A percentile compares a stretch with the other conserved stretches of the same genome.
Evolutionary conservation across 2,329 filamentous ascomycete species (phyloP).

Genomic region (Fusarium sp.): DNA sequence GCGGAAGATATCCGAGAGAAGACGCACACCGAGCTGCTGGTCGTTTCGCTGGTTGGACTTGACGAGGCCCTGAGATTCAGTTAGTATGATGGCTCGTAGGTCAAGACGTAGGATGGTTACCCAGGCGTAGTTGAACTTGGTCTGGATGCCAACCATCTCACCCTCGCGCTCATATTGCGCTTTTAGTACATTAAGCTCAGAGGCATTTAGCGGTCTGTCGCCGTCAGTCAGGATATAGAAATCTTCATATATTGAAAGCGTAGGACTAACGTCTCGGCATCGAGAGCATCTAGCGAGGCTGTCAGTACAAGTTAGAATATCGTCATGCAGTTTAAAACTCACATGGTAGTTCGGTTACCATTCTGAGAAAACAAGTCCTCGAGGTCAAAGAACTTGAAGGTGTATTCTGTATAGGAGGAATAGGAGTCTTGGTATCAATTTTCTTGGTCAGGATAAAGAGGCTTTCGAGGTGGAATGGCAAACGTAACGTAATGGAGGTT

Average conservation of each 20-base stretch:
- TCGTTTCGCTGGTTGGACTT: constrained; percentile 87
- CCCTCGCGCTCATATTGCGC: constrained; percentile 98
- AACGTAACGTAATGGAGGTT: neutral
- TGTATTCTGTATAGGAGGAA: neutral
- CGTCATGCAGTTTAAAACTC: constrained; percentile 41
- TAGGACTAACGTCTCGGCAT: constrained; percentile 86
- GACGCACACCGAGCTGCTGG: constrained; percentile 92
- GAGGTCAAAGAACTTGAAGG: neutral
- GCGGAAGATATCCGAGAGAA: constrained; percentile 97
- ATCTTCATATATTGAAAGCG: neutral
- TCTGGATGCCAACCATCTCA: constrained; percentile 95
- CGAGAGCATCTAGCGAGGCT: constrained; percentile 79
- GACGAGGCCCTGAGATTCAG: constrained; percentile 75
- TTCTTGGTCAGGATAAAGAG: neutral
- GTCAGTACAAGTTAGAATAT: constrained; percentile 12
- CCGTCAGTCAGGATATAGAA: constrained; percentile 12
- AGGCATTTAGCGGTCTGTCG: constrained; percentile 82
- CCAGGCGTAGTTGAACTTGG: constrained; percentile 99
- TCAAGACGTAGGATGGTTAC: constrained; percentile 56
- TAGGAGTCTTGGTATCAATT: neutral
- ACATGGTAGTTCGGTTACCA: constrained; percentile 62
- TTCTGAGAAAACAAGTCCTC: constrained; percentile 41
- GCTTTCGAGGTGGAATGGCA: neutral
- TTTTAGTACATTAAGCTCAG: constrained; percentile 91
- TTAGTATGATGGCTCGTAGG: neutral